Percentiles rank a stretch among this genome's conserved stretches.
Evolutionary conservation across 192 early-diverging fungal genomes (phyloP).

Genomic region (Coemansia sp.): DNA sequence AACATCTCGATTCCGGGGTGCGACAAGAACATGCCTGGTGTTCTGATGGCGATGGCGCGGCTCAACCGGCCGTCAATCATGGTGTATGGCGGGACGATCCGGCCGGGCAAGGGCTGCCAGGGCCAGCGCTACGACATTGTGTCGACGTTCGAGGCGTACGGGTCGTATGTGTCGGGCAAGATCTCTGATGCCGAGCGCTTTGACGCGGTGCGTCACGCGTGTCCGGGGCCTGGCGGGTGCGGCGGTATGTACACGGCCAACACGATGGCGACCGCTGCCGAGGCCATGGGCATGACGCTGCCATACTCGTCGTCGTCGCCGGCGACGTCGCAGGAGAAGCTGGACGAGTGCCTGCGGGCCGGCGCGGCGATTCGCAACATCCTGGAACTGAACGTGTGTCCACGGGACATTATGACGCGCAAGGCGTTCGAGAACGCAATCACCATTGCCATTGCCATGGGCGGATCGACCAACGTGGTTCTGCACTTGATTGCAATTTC

Average conservation of each 20-base stretch:
- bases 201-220: constrained; percentile 68
- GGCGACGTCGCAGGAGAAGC: constrained; percentile 81
- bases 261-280: constrained; percentile 95
- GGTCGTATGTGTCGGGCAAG: constrained; percentile 84
- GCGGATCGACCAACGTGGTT: constrained; percentile 97
- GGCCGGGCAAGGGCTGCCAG: constrained; percentile 60
- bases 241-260: constrained; percentile 99
- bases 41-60: constrained; percentile 92
- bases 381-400: constrained; percentile 88
- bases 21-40: constrained; percentile 98
- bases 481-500: constrained; percentile 92
- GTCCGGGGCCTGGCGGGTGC: constrained; percentile 92
- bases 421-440: constrained; percentile 96
- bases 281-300: constrained; percentile 95
- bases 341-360: constrained; percentile 79
- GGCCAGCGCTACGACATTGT: constrained; percentile 84
- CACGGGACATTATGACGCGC: constrained; percentile 93
- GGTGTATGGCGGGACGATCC: constrained; percentile 97
- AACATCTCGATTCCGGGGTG: constrained; percentile 96
- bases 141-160: constrained; percentile 95
- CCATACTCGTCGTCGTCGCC: constrained; percentile 96
- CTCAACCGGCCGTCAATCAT: constrained; percentile 94
- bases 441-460: constrained; percentile 85
- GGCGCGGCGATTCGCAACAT: constrained; percentile 85
- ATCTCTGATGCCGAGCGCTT: constrained; percentile 83